These are phyloP conservation scores for Rutstroemia sp. DNA, from an alignment of 2,329 filamentous ascomycete genomes.

Conservation along the genomic window DNA sequence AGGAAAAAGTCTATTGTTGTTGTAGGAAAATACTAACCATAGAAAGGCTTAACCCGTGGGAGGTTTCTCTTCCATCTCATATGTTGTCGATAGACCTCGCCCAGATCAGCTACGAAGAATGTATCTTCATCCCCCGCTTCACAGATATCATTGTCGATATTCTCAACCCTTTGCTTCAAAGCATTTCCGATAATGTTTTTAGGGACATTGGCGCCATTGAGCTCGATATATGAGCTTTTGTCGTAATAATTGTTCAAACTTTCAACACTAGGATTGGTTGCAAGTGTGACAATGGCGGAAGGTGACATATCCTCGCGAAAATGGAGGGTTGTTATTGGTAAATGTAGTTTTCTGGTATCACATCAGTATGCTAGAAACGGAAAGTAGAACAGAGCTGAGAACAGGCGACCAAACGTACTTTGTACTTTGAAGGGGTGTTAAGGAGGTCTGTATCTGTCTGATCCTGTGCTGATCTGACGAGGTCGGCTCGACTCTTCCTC, in stretches of 20 bases:
- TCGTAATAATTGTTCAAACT: conserved; percentile 25
- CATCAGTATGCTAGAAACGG: conserved; percentile 2
- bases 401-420: conserved; percentile 12
- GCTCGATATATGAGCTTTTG: conserved; percentile 22
- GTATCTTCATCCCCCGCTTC: conserved; percentile 91
- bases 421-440: conserved; percentile 51
- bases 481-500: conserved; percentile 99
- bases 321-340: conserved; percentile 16
- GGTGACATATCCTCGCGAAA: conserved; percentile 52
- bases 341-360: background rate
- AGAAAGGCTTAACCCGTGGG: conserved; percentile 89
- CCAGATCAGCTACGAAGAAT: conserved; percentile 96
- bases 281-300: conserved; percentile 52
- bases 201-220: conserved; percentile 35
- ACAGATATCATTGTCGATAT: conserved; percentile 80
- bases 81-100: conserved; percentile 98
- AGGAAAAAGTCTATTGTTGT: background rate
- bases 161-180: conserved; percentile 75
- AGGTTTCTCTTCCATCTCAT: conserved; percentile 96
- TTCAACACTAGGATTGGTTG: conserved; percentile 30
- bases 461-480: conserved; percentile 85
- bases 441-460: conserved; percentile 90
- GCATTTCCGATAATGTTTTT: conserved; percentile 83
- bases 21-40: conserved; percentile 52
- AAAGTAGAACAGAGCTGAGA: background rate